phyloP scores from a whole-genome alignment of 164 flowering plant genomes.

The Sextonia rubra region DNA sequence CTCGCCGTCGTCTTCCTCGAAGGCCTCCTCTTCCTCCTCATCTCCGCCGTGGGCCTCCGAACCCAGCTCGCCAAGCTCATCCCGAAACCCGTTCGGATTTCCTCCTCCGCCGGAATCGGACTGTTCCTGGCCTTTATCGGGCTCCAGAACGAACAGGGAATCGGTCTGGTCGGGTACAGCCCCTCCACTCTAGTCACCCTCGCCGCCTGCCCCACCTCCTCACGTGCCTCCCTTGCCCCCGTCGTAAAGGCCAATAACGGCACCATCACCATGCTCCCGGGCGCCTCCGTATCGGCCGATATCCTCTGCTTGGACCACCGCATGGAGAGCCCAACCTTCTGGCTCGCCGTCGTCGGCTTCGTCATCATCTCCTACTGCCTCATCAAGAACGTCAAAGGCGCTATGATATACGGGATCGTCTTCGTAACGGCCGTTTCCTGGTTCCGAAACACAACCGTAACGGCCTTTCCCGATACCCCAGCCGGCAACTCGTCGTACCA shows the following conservation, averaged over 20 bases:
- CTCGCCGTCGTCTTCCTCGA: constrained; percentile 73
- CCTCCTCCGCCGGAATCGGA: constrained; percentile 89
- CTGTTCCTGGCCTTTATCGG: constrained; percentile 88
- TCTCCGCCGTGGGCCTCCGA: constrained; percentile 74
- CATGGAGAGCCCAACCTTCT: constrained; percentile 86
- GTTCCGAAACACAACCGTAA: constrained; percentile 75
- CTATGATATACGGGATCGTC: constrained; percentile 87
- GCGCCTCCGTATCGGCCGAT: constrained; percentile 59
- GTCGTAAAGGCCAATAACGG: constrained; percentile 54
- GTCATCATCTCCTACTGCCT: constrained; percentile 70
- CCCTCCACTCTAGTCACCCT: constrained; percentile 72
- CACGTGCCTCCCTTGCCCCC: constrained; percentile 59
- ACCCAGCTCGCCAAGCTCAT: constrained; percentile 69
- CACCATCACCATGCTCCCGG: constrained; percentile 47
- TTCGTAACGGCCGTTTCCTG: constrained; percentile 88
- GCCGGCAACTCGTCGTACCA: constrained; percentile 48
- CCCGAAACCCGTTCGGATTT: constrained; percentile 77
- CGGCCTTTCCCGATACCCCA: constrained; percentile 63
- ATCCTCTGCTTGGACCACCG: constrained; percentile 49
- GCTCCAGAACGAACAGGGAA: constrained; percentile 68
- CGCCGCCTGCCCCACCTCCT: constrained; percentile 64
- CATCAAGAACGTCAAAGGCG: constrained; percentile 67
- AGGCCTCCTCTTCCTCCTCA: constrained; percentile 60
- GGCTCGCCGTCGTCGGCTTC: constrained; percentile 82
- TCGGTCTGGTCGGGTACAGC: constrained; percentile 72